phyloP scores from a whole-genome alignment of 495 filamentous ascomycete species.

The Penicilliopsis zonata region DNA sequence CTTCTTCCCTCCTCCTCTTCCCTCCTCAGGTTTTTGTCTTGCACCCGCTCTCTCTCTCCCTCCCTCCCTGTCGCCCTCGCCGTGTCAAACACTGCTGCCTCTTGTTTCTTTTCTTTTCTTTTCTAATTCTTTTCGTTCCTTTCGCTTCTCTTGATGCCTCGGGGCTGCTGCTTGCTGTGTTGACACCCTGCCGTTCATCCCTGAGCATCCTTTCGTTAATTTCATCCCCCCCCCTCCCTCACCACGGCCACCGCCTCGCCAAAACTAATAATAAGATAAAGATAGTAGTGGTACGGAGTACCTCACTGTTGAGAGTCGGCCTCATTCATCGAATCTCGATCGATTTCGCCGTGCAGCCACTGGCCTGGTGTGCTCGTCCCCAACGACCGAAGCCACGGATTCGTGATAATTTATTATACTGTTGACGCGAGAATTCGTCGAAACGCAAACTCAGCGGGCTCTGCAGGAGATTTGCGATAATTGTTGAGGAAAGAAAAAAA shows the following conservation, averaged over 20 bases:
- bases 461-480: slow-evolving; percentile 67
- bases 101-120: slow-evolving; percentile 7
- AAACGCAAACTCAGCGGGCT: slow-evolving; percentile 72
- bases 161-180: slow-evolving; percentile 29
- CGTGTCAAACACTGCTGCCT: too few relatives aligned
- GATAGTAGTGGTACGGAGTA: too few relatives aligned
- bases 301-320: too few relatives aligned
- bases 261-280: too few relatives aligned
- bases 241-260: neutral
- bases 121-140: slow-evolving; percentile 8
- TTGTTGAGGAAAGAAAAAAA: too few relatives aligned
- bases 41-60: slow-evolving; percentile 8
- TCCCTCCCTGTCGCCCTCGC: slow-evolving; percentile 6
- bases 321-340: slow-evolving; percentile 6
- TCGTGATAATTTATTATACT: slow-evolving; percentile 3
- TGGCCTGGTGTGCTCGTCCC: slow-evolving; percentile 38
- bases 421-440: slow-evolving; percentile 3
- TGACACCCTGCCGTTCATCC: slow-evolving; percentile 34
- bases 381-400: slow-evolving; percentile 5
- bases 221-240: neutral
- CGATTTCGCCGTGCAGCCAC: slow-evolving; percentile 33
- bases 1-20: slow-evolving; percentile 2
- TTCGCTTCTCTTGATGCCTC: slow-evolving; percentile 17
- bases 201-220: slow-evolving; percentile 29
- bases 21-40: slow-evolving; percentile 3